phyloP scores from a whole-genome alignment of 1,284 basidiomycete genomes.

The Ganoderma sinense region DNA sequence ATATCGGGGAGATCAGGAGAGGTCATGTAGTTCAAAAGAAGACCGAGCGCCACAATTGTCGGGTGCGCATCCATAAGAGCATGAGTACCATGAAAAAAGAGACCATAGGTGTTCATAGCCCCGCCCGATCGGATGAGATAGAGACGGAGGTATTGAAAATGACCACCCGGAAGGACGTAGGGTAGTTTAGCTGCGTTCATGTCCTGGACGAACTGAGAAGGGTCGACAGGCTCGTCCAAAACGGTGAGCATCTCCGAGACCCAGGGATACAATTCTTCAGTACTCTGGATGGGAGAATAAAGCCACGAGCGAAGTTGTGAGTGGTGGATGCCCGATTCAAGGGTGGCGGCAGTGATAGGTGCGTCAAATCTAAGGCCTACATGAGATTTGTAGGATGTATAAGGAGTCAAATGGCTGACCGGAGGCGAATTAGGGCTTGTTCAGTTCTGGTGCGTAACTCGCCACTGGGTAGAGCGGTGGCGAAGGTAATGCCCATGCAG shows the following conservation, averaged over 20 bases:
- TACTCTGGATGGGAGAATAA: neutral
- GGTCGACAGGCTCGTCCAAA: neutral
- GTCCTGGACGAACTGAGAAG: neutral
- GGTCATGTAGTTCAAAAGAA: neutral
- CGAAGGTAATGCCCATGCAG: neutral
- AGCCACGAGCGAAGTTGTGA: constrained; percentile 9
- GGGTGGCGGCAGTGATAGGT: neutral
- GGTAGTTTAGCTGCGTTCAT: neutral
- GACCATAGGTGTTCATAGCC: neutral
- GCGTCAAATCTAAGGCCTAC: neutral
- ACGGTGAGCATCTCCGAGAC: neutral
- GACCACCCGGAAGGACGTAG: neutral
- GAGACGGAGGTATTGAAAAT: neutral
- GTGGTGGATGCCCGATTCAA: neutral
- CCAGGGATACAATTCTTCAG: neutral
- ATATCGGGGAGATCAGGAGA: too few species aligned
- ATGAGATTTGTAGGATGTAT: neutral
- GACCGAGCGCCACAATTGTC: neutral
- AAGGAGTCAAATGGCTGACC: neutral
- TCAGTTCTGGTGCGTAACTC: neutral
- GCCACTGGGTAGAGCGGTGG: neutral
- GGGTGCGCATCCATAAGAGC: constrained; percentile 1
- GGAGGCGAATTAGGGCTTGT: neutral
- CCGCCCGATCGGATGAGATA: neutral
- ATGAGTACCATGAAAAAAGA: neutral